Base-by-base conservation (phyloP, 2,329 filamentous ascomycete genomes). In the Colletotrichum lindemuthianum region DNA sequence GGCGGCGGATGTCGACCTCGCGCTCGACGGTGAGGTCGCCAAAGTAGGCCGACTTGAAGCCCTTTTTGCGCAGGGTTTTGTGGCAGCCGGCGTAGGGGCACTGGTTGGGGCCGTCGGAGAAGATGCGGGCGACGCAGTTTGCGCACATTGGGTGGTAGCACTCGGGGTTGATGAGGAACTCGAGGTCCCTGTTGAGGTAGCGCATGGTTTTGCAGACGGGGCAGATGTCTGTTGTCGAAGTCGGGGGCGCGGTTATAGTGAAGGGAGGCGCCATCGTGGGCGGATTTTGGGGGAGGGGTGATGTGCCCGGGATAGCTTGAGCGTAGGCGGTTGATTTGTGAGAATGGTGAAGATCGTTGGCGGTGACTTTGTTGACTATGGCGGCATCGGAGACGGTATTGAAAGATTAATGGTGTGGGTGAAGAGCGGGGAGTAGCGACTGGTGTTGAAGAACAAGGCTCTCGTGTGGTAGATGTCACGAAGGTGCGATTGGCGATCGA, bases 111-210 rank as follows among this genome's bases (percentile, higher is more conserved):
- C 96, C 96, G 59, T 92, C 90, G 40, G 91, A 91, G 84, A 98
- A 99, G 72, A 98, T 92, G 60, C 95, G 91, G 78, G 95, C 92
- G 45, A 98, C 94, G 81, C 96, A 99, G 61, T 92, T 94, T 76
- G 93, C 91, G 83, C 96, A 99, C 92, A 99, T 98, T 70, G 93
- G 93, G 84, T 99, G 96, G 83, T 99, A 99, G 86, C 96, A 99
- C 83, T 97, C 93, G 8, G 95, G 93, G 77, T 98, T 97, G 81
- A 99, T 94, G 71, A 96, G 91, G 80, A 99, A 98, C 69, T 90
- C 87, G 87, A 99, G 94, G 80, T 93, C 90, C 66, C 89, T 90
- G 82, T 97, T 97, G 73, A 98, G 90, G 82, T 98, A 98, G 69
- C 93, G 92, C 65, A 92, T 92, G 65, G 93, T 96, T 81, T 97